Base-by-base conservation (phyloP, 176 grass and related monocot species). In the Oryza brachyantha region DNA sequence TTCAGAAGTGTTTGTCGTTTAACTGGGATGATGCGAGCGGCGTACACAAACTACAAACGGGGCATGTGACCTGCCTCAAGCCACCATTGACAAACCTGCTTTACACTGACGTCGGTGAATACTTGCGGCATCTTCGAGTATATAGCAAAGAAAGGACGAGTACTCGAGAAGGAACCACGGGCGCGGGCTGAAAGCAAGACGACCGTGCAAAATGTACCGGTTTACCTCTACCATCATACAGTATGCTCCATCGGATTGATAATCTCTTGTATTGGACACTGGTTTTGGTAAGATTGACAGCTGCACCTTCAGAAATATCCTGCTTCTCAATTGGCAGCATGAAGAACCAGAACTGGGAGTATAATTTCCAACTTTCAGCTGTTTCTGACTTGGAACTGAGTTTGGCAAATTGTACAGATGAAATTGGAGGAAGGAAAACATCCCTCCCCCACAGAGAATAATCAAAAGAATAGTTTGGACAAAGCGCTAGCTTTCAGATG, bases 221-320 rank as follows among this genome's bases (percentile, higher is more conserved):
- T 64, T 57, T 77, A 82, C 79, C 79, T 77, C 64, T 45, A 13
- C 28, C 50, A 46, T 64, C 21, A 13, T 19, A n/a, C n/a, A n/a
- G n/a, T n/a, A 29, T 16, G 36, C 26, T 57, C 5, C 27, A 73
- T 66, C 40, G n/a, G 42, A 66, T 27, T 3, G 29, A 13, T 41
- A 76, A 25, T 48, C 21, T 64, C 38, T 8, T 10, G 3, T 22
- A 22, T 6, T 55, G 50, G 50, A n/a, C 9, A 71, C 19, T 42
- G 2, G 2, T 55, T 3, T 13, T 29, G 34, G 11, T 1, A 35
- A 48, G 41, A 77, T n/a, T 39, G 46, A 3, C 29, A 5, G 61
- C 17, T 31, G 46, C 46, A 50, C 17, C 21, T 50, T 50, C 10
- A 40, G 36, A 71, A 32, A 70, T 13, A 72, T 64, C 57, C 41